These are phyloP conservation scores for Euclidium syriacum DNA, from an alignment of 345 rosid species.

Conservation along the genomic window DNA sequence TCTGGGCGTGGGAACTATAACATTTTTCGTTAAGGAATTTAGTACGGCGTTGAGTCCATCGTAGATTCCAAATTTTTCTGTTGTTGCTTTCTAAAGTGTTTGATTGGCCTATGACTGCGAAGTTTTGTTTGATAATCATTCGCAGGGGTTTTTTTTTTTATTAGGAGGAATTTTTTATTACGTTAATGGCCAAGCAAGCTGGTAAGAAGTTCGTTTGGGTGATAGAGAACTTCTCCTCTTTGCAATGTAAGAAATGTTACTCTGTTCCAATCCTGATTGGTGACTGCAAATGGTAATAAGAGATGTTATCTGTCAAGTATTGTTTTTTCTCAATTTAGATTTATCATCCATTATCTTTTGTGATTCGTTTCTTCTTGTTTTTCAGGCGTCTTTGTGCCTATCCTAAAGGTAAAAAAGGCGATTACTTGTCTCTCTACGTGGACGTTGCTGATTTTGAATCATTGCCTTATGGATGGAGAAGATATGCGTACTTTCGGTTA, in stretches of 20 bases:
- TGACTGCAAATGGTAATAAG: not conserved
- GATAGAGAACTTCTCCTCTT: not conserved
- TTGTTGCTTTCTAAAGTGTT: too few species aligned
- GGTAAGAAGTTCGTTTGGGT: not conserved
- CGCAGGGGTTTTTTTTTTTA: too few species aligned
- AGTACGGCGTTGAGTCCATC: too few species aligned
- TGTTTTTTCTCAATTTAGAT: not conserved
- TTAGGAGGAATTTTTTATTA: too few species aligned
- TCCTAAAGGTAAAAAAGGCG: constrained; percentile 60
- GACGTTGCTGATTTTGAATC: constrained; percentile 62
- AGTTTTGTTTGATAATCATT: too few species aligned
- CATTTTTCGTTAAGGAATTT: too few species aligned
- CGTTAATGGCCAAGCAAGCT: not conserved
- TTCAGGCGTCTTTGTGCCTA: constrained; percentile 61
- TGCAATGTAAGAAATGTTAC: not conserved
- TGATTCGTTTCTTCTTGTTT: too few species aligned
- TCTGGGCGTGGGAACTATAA: too few species aligned
- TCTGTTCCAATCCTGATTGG: not conserved
- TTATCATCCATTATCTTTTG: too few species aligned
- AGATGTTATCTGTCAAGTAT: too few species aligned
- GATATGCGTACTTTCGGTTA: constrained; percentile 62
- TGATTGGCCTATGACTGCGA: too few species aligned
- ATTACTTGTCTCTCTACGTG: constrained; percentile 63
- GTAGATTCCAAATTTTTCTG: too few species aligned
- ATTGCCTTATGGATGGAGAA: constrained; percentile 70